phyloP scores from a whole-genome alignment of 2,329 filamentous ascomycete genomes.

The Botrytis aclada region DNA sequence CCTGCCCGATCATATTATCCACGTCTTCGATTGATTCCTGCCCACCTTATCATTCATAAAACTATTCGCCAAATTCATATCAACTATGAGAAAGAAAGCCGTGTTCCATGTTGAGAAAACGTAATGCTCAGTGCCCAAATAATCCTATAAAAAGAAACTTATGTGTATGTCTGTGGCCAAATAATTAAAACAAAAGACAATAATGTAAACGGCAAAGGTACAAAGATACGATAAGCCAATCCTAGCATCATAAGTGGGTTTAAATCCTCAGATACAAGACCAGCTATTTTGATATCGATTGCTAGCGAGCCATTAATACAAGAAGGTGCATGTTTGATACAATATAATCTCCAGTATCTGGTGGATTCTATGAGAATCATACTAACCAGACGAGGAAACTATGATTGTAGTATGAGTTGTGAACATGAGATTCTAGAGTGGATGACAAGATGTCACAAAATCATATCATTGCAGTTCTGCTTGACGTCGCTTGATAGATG shows the following conservation, averaged over 20 bases:
- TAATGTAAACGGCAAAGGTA: background rate
- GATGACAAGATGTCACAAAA: background rate
- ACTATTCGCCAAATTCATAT: background rate
- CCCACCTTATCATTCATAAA: background rate
- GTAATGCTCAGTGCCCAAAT: conserved; percentile 10
- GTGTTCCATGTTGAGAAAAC: background rate
- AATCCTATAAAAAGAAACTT: conserved; percentile 16
- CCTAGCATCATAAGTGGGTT: conserved; percentile 5
- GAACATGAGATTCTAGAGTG: background rate
- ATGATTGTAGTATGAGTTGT: background rate
- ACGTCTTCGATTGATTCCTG: background rate
- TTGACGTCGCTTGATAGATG: conserved; percentile 6
- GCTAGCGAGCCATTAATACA: conserved; percentile 9
- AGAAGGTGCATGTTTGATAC: background rate
- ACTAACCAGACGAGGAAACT: background rate
- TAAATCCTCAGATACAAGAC: conserved; percentile 10
- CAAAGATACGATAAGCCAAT: conserved; percentile 6
- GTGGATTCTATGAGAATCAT: background rate
- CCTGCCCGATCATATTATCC: background rate
- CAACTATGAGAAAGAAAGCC: background rate
- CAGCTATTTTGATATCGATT: conserved; percentile 1
- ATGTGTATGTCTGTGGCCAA: background rate
- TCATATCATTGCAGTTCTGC: background rate
- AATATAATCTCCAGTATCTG: background rate
- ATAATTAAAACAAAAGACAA: background rate